Percentiles rank a stretch among this genome's conserved stretches.
Evolutionary conservation across 768 basidiomycete species (phyloP).

Genomic region (Leucocoprinus birnbaumii): DNA sequence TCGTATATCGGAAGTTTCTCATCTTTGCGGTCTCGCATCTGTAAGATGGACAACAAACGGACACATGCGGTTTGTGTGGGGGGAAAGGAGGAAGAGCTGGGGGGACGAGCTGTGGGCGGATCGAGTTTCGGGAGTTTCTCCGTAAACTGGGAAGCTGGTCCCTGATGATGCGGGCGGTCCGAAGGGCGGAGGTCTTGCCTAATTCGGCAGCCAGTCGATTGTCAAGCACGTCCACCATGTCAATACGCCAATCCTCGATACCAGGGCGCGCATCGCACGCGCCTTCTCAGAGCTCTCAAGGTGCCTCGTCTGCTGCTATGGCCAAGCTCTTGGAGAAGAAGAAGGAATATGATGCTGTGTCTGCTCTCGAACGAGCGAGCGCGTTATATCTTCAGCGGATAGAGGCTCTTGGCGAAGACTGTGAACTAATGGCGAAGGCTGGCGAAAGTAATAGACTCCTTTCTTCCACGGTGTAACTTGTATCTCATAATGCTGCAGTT

Average conservation of each 20-base stretch:
- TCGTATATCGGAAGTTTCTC: conserved; percentile 53
- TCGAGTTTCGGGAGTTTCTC: conserved; percentile 6
- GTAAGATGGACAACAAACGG: conserved; percentile 6
- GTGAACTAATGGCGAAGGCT: conserved; percentile 75
- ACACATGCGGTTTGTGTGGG: conserved; percentile 3
- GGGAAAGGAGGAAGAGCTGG: not conserved
- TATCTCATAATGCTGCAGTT: conserved; percentile 37
- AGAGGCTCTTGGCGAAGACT: conserved; percentile 67
- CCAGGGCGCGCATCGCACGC: conserved; percentile 49
- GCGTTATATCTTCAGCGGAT: conserved; percentile 64
- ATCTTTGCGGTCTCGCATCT: conserved; percentile 36
- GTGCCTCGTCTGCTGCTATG: conserved; percentile 43
- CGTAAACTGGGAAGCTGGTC: not conserved
- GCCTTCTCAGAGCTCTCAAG: conserved; percentile 31
- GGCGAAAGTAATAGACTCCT: conserved; percentile 49
- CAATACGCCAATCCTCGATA: conserved; percentile 57
- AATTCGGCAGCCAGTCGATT: conserved; percentile 15
- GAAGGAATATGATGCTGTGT: conserved; percentile 76
- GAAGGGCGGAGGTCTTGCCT: not conserved
- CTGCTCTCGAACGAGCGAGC: conserved; percentile 66
- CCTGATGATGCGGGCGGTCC: not conserved
- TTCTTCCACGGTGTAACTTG: not conserved
- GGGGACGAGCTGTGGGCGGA: conserved; percentile 5
- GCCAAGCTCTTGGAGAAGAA: conserved; percentile 73
- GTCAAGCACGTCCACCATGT: conserved; percentile 3